Evolutionary conservation across 441 rosid genomes (phyloP).

Genomic region (Aquilaria agallochum): DNA sequence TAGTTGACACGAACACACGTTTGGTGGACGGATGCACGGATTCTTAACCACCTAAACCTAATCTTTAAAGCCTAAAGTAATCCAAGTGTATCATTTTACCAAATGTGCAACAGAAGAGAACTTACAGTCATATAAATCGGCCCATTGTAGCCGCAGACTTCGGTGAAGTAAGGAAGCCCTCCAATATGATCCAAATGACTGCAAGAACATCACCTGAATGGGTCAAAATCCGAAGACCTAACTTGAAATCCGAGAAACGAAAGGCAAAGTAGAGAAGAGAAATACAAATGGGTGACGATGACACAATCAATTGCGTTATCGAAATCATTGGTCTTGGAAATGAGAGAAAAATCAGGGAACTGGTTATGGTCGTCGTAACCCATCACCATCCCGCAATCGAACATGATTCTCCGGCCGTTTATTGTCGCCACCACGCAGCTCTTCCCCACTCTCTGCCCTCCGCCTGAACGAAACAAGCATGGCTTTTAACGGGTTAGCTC

Average conservation of each 20-base stretch:
- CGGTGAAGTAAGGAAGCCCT: conserved; percentile 95
- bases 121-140: conserved; percentile 95
- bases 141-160: conserved; percentile 84
- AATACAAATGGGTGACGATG: conserved; percentile 87
- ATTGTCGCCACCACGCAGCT: conserved; percentile 87
- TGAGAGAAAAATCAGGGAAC: conserved; percentile 80
- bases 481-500: background rate
- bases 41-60: too few species aligned
- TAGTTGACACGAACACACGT: too few species aligned
- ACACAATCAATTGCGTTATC: conserved; percentile 55
- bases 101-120: conserved; percentile 24
- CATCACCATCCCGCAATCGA: conserved; percentile 99
- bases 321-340: conserved; percentile 55
- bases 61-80: background rate
- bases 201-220: background rate
- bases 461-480: conserved; percentile 37
- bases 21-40: too few species aligned
- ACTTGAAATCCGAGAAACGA: background rate
- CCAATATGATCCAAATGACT: conserved; percentile 98
- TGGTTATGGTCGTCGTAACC: conserved; percentile 78
- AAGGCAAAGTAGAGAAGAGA: background rate
- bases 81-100: conserved; percentile 28
- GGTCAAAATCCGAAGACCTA: background rate
- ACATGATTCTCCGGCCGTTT: conserved; percentile 86
- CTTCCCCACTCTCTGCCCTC: conserved; percentile 96